A percentile compares a stretch with the other conserved stretches of the same genome.
Conservation (phyloP, 2,329 filamentous ascomycete species). For the Sclerotinia subarctica region DNA sequence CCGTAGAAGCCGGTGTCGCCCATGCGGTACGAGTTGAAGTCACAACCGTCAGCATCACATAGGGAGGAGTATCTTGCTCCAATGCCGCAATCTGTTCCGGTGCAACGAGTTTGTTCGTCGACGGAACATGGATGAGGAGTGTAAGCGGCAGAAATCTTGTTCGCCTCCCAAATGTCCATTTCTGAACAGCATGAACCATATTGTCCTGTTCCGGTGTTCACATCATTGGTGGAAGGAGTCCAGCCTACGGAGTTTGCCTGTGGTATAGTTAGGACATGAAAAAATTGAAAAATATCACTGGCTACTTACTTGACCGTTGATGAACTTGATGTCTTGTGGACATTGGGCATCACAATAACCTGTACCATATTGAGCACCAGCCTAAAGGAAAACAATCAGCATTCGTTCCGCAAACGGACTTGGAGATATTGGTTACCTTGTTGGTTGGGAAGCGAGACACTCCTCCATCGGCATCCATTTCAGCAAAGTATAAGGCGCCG, state of each 20-base stretch:
- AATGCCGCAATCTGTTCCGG: slow-evolving; percentile 45
- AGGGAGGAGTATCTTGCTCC: slow-evolving; percentile 50
- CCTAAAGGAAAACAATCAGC: slow-evolving; percentile 32
- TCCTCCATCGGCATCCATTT: slow-evolving; percentile 64
- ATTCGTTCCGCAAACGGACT: neutral
- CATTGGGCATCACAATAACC: slow-evolving; percentile 28
- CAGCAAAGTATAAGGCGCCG: slow-evolving; percentile 65
- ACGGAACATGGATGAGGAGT: slow-evolving; percentile 57
- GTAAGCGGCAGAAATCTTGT: slow-evolving; percentile 54
- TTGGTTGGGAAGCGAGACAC: slow-evolving; percentile 49
- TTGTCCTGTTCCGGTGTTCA: slow-evolving; percentile 51
- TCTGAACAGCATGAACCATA: slow-evolving; percentile 64
- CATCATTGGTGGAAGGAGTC: slow-evolving; percentile 47
- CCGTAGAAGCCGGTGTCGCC: slow-evolving; percentile 57
- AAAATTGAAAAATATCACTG: neutral
- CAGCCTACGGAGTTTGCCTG: slow-evolving; percentile 56
- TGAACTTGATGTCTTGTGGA: slow-evolving; percentile 44
- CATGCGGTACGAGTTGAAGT: slow-evolving; percentile 60
- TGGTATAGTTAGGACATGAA: slow-evolving; percentile 16
- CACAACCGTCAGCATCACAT: slow-evolving; percentile 61
- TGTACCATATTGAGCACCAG: slow-evolving; percentile 47
- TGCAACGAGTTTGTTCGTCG: slow-evolving; percentile 46
- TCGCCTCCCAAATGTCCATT: slow-evolving; percentile 67
- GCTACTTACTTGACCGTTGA: slow-evolving; percentile 48
- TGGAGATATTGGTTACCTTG: slow-evolving; percentile 32